A percentile compares a stretch with the other conserved stretches of the same genome.
phyloP scores from a whole-genome alignment of 495 filamentous ascomycete genomes.

The Trichoderma erinaceum region DNA sequence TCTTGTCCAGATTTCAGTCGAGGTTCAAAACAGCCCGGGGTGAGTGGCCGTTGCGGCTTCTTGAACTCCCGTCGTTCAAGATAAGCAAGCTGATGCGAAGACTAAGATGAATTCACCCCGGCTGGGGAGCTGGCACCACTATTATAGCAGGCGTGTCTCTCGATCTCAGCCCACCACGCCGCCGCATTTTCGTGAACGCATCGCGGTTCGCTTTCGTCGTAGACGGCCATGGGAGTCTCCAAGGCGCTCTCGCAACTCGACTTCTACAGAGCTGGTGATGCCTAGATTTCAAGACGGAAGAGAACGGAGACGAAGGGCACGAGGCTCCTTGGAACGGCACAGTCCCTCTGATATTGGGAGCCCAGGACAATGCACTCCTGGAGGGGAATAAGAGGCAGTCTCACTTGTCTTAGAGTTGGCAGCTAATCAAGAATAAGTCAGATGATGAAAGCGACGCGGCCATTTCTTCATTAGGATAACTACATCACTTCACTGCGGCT shows the following conservation, averaged over 20 bases:
- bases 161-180: constrained; percentile 3
- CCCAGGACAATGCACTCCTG: background rate
- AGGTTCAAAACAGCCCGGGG: background rate
- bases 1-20: background rate
- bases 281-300: background rate
- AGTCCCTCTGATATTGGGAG: background rate
- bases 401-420: background rate
- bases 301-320: background rate
- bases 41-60: background rate
- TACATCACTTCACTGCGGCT: no score
- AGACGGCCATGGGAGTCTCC: constrained; percentile 4
- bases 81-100: background rate
- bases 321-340: background rate
- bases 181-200: background rate
- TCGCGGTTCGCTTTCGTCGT: background rate
- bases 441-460: background rate
- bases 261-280: background rate
- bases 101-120: background rate
- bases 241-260: background rate
- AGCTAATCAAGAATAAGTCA: background rate
- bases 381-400: background rate
- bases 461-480: no score
- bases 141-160: background rate
- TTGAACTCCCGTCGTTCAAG: background rate
- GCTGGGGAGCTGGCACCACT: background rate